Conservation (phyloP, 2,329 filamentous ascomycete genomes). For the Teratosphaeriaceae sp. region DNA sequence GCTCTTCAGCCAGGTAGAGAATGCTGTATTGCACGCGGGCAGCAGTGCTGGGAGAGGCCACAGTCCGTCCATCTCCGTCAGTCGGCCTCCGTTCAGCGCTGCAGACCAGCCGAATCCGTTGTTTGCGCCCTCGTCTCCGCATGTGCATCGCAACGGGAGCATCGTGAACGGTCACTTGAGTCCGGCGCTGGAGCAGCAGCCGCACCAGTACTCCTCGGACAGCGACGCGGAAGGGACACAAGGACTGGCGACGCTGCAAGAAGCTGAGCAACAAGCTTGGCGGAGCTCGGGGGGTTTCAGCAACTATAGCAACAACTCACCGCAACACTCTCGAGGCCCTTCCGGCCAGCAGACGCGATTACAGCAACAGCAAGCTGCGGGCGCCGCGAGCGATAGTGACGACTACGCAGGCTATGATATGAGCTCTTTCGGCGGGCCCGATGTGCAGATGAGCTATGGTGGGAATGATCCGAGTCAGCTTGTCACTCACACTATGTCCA, state of each 20-base stretch:
- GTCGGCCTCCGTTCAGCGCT: slow-evolving; percentile 23
- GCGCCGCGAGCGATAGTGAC: slow-evolving; percentile 61
- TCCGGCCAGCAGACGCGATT: not conserved
- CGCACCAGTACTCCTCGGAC: slow-evolving; percentile 55
- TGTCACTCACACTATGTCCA: slow-evolving; percentile 9
- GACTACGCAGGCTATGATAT: slow-evolving; percentile 63
- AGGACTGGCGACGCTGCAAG: slow-evolving; percentile 73
- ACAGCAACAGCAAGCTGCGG: slow-evolving; percentile 29
- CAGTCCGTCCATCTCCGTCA: slow-evolving; percentile 34
- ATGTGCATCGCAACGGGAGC: slow-evolving; percentile 18
- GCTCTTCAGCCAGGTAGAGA: slow-evolving; percentile 51
- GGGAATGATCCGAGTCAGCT: slow-evolving; percentile 39
- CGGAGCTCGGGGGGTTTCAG: slow-evolving; percentile 19
- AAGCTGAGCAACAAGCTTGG: slow-evolving; percentile 64
- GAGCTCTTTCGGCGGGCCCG: slow-evolving; percentile 64
- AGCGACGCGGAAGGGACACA: slow-evolving; percentile 84
- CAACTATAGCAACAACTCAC: not conserved
- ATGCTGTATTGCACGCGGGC: slow-evolving; percentile 39
- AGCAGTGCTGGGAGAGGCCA: slow-evolving; percentile 12
- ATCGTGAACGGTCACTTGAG: slow-evolving; percentile 39
- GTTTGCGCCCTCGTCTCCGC: slow-evolving; percentile 17
- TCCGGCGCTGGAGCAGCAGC: slow-evolving; percentile 38
- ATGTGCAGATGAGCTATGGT: slow-evolving; percentile 55
- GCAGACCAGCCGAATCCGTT: slow-evolving; percentile 22
- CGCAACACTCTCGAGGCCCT: not conserved